A percentile compares a stretch with the other conserved stretches of the same genome.
Evolutionary conservation across 1,284 basidiomycete species (phyloP).

Genomic region (Puccinia triticina): DNA sequence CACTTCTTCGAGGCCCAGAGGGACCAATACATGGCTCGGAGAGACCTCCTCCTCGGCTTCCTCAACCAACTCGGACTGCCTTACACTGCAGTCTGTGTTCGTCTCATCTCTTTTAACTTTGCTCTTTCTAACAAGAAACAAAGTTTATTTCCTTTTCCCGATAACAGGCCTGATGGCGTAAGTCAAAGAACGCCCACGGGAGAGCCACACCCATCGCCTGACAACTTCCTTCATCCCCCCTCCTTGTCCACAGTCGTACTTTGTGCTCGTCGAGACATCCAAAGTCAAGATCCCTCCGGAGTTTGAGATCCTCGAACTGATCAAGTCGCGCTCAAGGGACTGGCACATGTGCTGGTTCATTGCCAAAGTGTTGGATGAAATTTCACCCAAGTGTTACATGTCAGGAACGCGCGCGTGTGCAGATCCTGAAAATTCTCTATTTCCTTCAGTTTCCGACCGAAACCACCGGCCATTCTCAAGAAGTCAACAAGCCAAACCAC

Average conservation of each 20-base stretch:
- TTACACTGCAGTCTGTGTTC: constrained; percentile 65
- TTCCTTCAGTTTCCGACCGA: too few species aligned
- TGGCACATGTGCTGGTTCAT: constrained; percentile 50
- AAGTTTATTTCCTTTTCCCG: not conserved
- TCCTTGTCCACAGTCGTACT: constrained; percentile 19
- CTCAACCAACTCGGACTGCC: constrained; percentile 84
- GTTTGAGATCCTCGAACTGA: constrained; percentile 35
- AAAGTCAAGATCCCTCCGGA: constrained; percentile 29
- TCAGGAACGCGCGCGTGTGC: too few species aligned
- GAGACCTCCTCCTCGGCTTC: constrained; percentile 71
- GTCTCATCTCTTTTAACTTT: not conserved
- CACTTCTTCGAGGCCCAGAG: constrained; percentile 80
- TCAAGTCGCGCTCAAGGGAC: constrained; percentile 35
- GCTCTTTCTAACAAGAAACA: too few species aligned
- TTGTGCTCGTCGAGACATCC: constrained; percentile 26
- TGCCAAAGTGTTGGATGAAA: too few species aligned
- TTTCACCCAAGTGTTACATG: too few species aligned
- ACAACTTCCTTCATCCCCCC: not conserved
- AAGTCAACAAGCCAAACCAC: too few species aligned
- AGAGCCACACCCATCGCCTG: not conserved
- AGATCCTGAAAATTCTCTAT: too few species aligned
- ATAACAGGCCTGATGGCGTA: constrained; percentile 41
- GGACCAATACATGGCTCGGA: constrained; percentile 78
- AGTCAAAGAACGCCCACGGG: not conserved
- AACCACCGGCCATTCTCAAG: too few species aligned